Evolutionary conservation across 805 yeast genomes (phyloP), one percentile per base, ranked within the genome.

Genomic region (Yamadazyma philogaea): DNA sequence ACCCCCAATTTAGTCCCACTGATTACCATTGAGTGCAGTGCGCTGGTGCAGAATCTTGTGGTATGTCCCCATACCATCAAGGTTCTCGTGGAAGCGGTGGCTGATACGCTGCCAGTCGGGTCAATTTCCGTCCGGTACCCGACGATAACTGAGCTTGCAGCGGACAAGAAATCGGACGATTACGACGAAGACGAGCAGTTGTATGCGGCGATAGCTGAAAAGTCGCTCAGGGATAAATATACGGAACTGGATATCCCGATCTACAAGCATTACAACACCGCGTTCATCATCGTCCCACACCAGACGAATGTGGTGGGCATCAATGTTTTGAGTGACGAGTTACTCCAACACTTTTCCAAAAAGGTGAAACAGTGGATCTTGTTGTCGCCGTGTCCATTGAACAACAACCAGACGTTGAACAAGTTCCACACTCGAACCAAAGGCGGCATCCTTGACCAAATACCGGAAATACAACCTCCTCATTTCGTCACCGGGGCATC

Each of bases 401-500:
- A 64, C 46, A 61, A 67, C 43, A 54, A 53, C 36, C 56, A 54
- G 32, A 48, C 65, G 3, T 30, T 66, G 37, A 53, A 54, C 47
- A 53, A 55, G 46, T 42, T 61, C 15, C 19, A 24, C 2, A 31
- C 26, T 2, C 40, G 36, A 10, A 15, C 20, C 16, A n/a, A n/a
- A 6, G 7, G 7, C 3, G 35, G 28, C 6, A 2, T 41, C 7
- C 18, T 49, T 7, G 35, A 47, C 5, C 34, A 39, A 6, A 52
- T 48, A 40, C 70, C 59, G 18, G 48, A 51, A 7, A 59, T 82
- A 41, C 61, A 56, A 16, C 86, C 87, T 1, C 88, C 87, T 0
- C 83, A 78, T 56, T 75, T 75, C 40, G 60, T 82, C 20, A 77
- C 84, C 0, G 86, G 85, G 0, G 70, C 77, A 18, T 51, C 73